Base-by-base conservation (phyloP, 1,139 yeast species). In the Pichia sp. region DNA sequence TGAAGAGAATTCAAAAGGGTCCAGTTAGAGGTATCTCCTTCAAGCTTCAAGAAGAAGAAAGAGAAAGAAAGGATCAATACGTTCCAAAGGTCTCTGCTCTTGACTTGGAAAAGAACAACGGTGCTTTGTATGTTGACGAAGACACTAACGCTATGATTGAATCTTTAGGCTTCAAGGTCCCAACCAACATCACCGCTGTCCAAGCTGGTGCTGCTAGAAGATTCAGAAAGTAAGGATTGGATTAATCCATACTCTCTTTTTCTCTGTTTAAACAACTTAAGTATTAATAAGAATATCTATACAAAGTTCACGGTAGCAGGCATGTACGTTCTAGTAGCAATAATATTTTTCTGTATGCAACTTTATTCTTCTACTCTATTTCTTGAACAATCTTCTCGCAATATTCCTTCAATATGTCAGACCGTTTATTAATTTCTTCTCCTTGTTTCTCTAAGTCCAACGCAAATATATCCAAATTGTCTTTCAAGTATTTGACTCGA, bases 1-100 rank as follows among this genome's bases (percentile, higher is more conserved):
- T 91, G 98, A 88, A 86, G 82, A 88, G 99, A 79, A 91, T 91
- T 67, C 98, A 93, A 76, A 91, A 91, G 81, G 99, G 99, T 66
- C 98, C 99, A 77, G 99, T 91, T 62, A 88, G 97, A 82, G 99
- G 99, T 78, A 93, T 91, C 61, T 91, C 98, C 63, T 91, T 91
- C 96, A 93, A 93, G 76, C 86, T 91, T 67, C 99, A 91, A 80
- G 99, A 91, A 77, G 99, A 91, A 77, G 99, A 93, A 81, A 91
- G 98, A 82, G 99, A 93, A 77, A 85, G 98, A 79, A 91, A 93
- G 77, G 99, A 93, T 74, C 98, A 93, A 78, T 93, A 88, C 74
- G 98, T 93, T 64, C 99, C 99, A 74, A 97, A 88, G 70, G 94
- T 88, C 65, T 93, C 98, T 67, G 99, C 98, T 69, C 85, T 93